Evolutionary conservation across 805 yeast species (phyloP), one percentile per base, ranked within the genome.

Genomic region (Saturnispora sekii): DNA sequence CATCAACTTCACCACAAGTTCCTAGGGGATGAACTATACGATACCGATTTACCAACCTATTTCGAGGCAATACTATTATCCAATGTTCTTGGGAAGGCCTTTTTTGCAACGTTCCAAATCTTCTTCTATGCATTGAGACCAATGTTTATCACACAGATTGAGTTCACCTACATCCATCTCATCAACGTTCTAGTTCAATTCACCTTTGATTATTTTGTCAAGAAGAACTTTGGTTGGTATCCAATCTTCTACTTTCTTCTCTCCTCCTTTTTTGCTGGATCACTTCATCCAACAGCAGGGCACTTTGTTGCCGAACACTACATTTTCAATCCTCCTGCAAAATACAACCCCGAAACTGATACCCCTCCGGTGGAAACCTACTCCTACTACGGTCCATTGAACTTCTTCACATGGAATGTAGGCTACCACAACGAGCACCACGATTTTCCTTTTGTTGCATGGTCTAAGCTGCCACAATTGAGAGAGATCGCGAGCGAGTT

Each of bases 301-400:
- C 97, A 88, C 65, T 88, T 88, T 64, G 85, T 88, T 51, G 90
- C 95, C n/a, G 97, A 88, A 60, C 97, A 88, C 61, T 86, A 85
- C 58, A 77, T 86, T 11, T 69, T 86, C 61, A 68, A 78, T 51
- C 81, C 85, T 33, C 71, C 73, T 12, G 51, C 62, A 37, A 45
- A 50, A 32, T 65, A 60, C 41, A 46, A 48, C 15, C 48, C 53
- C 28, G 56, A 51, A 40, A 54, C 52, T 11, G 70, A 65, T 31
- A 51, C 60, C 2, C 79, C 83, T 14, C 89, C 90, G 0, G 66
- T 76, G 8, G 97, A 88, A 59, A 88, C 97, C 0, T 88, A 80
- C 58, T 83, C 94, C 7, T 88, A 88, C 64, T 88, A 88, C 56
- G 97, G 97, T 0, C 64, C 76, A 21, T 69, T 88, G 52, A 88